Conservation (phyloP, 225 moss, liverwort and hornwort species). For the Pseudoscleropodium purum region DNA sequence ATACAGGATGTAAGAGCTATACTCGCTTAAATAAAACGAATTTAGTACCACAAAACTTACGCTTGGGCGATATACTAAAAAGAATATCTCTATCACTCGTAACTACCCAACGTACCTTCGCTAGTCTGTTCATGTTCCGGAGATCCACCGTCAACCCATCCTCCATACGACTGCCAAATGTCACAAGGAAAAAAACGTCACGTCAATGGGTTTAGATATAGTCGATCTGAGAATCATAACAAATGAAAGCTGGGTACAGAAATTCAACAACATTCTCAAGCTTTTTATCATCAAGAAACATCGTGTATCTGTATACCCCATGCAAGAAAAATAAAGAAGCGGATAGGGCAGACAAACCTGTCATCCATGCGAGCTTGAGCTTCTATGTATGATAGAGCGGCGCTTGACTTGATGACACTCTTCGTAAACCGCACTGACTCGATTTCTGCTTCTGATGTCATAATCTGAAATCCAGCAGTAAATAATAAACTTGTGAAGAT, state of each 20-base stretch:
- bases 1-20: not conserved
- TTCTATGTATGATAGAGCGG: constrained; percentile 92
- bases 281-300: not conserved
- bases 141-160: constrained; percentile 88
- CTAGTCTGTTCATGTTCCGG: constrained; percentile 87
- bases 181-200: not conserved
- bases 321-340: not conserved
- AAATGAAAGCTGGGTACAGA: not conserved
- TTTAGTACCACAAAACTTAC: not conserved
- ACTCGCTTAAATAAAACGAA: not conserved
- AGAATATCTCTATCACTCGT: not conserved
- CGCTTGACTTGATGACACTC: constrained; percentile 90
- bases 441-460: constrained; percentile 86
- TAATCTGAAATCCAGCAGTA: constrained; percentile 44
- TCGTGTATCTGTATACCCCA: not conserved
- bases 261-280: not conserved
- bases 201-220: not conserved
- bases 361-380: constrained; percentile 99
- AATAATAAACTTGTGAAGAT: not conserved
- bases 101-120: constrained; percentile 47
- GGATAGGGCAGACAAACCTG: constrained; percentile 34
- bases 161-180: constrained; percentile 60
- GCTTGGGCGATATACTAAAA: not conserved
- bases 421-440: constrained; percentile 77
- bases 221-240: not conserved